A percentile compares a stretch with the other conserved stretches of the same genome.
phyloP scores from a whole-genome alignment of 768 basidiomycete genomes.

The Amanita thiersii region DNA sequence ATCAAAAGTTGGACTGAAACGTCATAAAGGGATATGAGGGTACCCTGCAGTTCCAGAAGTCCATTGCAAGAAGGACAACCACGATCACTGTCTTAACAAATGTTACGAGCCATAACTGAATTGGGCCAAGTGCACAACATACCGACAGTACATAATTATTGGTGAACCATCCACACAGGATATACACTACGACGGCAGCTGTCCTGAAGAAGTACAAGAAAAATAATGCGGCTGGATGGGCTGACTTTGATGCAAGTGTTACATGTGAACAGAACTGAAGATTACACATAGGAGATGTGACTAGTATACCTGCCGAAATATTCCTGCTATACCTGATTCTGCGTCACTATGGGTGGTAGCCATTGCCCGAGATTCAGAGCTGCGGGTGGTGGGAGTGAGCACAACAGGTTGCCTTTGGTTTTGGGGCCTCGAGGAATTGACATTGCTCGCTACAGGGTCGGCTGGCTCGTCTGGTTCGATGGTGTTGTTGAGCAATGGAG shows the following conservation, averaged over 20 bases:
- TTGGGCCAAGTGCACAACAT: constrained; percentile 19
- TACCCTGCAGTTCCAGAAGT: constrained; percentile 97
- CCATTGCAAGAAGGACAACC: constrained; percentile 90
- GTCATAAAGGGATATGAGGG: constrained; percentile 13
- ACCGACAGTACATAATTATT: constrained; percentile 91
- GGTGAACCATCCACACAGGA: constrained; percentile 88
- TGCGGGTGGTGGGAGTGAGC: constrained; percentile 44
- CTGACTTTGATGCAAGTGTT: constrained; percentile 41
- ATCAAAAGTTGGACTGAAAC: constrained; percentile 4
- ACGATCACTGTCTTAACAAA: constrained; percentile 69
- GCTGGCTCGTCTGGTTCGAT: constrained; percentile 81
- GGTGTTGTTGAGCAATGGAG: constrained; percentile 65
- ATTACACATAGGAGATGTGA: not conserved
- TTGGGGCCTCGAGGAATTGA: constrained; percentile 19
- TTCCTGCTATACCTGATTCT: constrained; percentile 76
- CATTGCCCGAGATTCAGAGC: constrained; percentile 27
- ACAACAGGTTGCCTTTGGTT: constrained; percentile 37
- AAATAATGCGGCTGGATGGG: constrained; percentile 78
- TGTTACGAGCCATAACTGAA: not conserved
- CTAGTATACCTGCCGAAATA: constrained; percentile 61
- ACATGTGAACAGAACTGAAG: constrained; percentile 4
- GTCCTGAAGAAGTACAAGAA: constrained; percentile 85
- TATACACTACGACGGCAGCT: constrained; percentile 84
- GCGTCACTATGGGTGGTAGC: constrained; percentile 56
- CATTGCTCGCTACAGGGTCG: constrained; percentile 27